Percentiles rank a stretch among this genome's conserved stretches.
Conservation (phyloP, 148 eudicot genomes). For the Rhododendron mucronatum region DNA sequence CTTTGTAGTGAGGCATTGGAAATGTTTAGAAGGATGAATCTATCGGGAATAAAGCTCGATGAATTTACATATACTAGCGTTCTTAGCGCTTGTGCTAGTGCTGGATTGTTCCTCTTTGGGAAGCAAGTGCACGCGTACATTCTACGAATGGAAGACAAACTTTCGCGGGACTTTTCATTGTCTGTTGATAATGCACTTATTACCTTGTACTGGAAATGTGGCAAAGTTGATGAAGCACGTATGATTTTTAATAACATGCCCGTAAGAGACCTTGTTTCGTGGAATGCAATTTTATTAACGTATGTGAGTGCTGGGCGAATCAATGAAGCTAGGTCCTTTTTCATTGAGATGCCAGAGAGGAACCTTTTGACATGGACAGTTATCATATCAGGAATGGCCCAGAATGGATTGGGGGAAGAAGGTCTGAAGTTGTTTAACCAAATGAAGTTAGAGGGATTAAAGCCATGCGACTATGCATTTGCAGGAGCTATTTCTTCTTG, state of each 20-base stretch:
- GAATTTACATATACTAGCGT: constrained; percentile 57
- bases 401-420: constrained; percentile 55
- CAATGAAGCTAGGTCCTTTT: constrained; percentile 39
- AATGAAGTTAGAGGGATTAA: constrained; percentile 48
- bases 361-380: constrained; percentile 53
- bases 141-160: constrained; percentile 32
- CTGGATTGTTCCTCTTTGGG: constrained; percentile 37
- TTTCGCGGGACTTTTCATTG: constrained; percentile 23
- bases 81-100: constrained; percentile 52
- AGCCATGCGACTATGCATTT: constrained; percentile 57
- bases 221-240: constrained; percentile 39
- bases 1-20: constrained; percentile 39
- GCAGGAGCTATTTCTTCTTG: constrained; percentile 61
- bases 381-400: constrained; percentile 56
- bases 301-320: constrained; percentile 33
- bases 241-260: constrained; percentile 42
- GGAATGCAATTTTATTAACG: constrained; percentile 50
- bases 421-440: constrained; percentile 42
- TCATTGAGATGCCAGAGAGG: constrained; percentile 41
- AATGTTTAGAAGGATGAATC: constrained; percentile 38
- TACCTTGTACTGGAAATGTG: constrained; percentile 49
- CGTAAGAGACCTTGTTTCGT: constrained; percentile 44
- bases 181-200: constrained; percentile 49
- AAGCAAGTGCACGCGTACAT: constrained; percentile 52
- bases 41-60: constrained; percentile 32